Evolutionary conservation across 345 rosid species (phyloP).

Genomic region (Gossypium stocksii): DNA sequence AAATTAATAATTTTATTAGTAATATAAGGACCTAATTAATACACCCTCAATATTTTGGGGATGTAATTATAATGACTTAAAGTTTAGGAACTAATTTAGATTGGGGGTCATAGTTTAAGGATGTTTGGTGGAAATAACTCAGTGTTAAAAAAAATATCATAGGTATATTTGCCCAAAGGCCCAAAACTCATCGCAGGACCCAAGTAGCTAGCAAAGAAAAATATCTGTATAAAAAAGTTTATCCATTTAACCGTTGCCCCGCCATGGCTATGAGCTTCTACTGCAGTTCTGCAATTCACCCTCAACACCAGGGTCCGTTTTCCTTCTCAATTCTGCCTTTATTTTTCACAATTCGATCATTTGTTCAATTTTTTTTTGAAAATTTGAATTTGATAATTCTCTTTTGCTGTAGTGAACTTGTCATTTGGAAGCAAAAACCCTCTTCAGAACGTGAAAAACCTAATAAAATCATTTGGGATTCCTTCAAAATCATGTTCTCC

Average conservation of each 20-base stretch:
- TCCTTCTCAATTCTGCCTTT: background rate
- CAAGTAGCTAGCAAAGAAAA: background rate
- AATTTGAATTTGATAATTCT: background rate
- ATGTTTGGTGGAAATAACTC: no score
- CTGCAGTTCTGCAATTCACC: conserved; percentile 27
- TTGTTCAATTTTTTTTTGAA: background rate
- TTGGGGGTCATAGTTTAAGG: no score
- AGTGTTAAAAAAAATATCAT: no score
- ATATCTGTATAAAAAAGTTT: background rate
- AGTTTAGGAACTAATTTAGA: no score
- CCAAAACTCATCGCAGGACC: no score
- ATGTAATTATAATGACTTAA: no score
- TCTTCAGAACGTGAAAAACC: conserved; percentile 29
- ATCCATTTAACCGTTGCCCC: background rate
- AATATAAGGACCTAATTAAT: no score
- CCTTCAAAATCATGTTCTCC: conserved; percentile 41
- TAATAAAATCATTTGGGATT: conserved; percentile 29
- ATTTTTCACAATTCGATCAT: background rate
- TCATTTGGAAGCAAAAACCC: conserved; percentile 18
- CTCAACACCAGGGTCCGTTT: conserved; percentile 22
- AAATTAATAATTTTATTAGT: no score
- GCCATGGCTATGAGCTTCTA: conserved; percentile 39
- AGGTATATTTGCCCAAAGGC: no score
- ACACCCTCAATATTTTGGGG: no score
- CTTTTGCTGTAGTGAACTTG: conserved; percentile 21